Conservation (phyloP, 2,329 filamentous ascomycete genomes). For the Tetracladium maxilliforme region DNA sequence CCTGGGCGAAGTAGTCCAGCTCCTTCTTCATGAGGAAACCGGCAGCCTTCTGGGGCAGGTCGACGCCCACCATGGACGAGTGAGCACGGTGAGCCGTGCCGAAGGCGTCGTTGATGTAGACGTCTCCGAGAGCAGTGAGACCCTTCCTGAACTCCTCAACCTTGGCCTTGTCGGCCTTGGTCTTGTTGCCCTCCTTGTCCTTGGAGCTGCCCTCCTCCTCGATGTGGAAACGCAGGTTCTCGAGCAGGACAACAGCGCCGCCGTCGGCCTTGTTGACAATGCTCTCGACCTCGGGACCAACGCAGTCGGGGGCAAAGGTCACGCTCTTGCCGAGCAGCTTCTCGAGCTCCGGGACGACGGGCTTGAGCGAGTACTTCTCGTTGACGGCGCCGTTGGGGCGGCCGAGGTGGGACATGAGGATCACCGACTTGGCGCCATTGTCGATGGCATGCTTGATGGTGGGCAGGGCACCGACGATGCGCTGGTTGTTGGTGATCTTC, state of each 20-base stretch:
- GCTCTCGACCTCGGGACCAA: constrained; percentile 80
- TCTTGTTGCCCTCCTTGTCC: constrained; percentile 90
- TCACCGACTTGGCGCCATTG: constrained; percentile 77
- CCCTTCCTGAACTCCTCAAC: constrained; percentile 92
- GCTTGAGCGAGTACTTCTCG: constrained; percentile 87
- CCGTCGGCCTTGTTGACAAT: constrained; percentile 69
- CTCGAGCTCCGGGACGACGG: constrained; percentile 82
- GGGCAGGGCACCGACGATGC: constrained; percentile 88
- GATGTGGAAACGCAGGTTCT: constrained; percentile 96
- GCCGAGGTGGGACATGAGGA: constrained; percentile 97
- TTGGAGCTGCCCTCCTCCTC: constrained; percentile 97
- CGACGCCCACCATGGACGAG: constrained; percentile 97
- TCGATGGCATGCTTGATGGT: constrained; percentile 92
- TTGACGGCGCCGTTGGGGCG: constrained; percentile 84
- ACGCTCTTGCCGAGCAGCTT: constrained; percentile 74
- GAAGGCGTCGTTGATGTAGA: constrained; percentile 98
- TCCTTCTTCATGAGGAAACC: constrained; percentile 99
- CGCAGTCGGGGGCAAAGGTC: constrained; percentile 78
- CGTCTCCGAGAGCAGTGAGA: constrained; percentile 82
- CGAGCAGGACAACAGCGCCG: constrained; percentile 78
- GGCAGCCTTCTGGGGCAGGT: constrained; percentile 90
- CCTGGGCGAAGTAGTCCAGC: constrained; percentile 97
- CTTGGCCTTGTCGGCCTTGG: constrained; percentile 88
- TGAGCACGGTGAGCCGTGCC: constrained; percentile 96
- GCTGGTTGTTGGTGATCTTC: constrained; percentile 96